phyloP scores from a whole-genome alignment of 352 stramenopile species.

The Pythium myriotylum region DNA sequence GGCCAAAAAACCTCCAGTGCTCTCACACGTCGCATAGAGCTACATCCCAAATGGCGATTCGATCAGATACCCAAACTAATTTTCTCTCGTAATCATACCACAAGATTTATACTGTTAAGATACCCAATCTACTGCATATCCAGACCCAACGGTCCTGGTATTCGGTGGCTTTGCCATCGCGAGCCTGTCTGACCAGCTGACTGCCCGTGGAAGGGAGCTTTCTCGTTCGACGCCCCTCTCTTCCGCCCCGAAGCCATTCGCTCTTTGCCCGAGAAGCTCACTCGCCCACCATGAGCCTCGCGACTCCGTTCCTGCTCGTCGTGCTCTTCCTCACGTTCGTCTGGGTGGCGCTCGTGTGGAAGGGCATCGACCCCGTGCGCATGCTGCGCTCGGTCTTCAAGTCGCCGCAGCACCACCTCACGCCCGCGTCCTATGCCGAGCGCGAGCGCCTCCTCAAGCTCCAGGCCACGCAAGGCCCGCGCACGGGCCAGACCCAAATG shows the following conservation, averaged over 20 bases:
- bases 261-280: no score
- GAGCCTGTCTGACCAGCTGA: constrained; percentile 6
- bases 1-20: no score
- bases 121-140: not conserved
- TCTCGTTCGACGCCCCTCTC: not conserved
- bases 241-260: not conserved
- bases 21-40: constrained; percentile 5
- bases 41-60: not conserved
- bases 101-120: not conserved
- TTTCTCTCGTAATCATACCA: no score
- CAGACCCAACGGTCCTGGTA: not conserved
- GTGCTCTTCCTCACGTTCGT: constrained; percentile 44
- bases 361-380: constrained; percentile 63
- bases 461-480: constrained; percentile 28
- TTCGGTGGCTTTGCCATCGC: no score
- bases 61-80: not conserved
- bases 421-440: constrained; percentile 48
- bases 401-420: constrained; percentile 44
- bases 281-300: constrained; percentile 44
- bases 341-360: constrained; percentile 48
- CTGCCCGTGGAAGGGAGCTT: constrained; percentile 1
- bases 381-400: constrained; percentile 67
- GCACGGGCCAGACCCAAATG: constrained; percentile 62
- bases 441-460: constrained; percentile 57
- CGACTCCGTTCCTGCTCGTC: constrained; percentile 42